These are phyloP conservation scores for Fusarium camptoceras DNA, from an alignment of 2,329 filamentous ascomycete species.

Conservation along the genomic window DNA sequence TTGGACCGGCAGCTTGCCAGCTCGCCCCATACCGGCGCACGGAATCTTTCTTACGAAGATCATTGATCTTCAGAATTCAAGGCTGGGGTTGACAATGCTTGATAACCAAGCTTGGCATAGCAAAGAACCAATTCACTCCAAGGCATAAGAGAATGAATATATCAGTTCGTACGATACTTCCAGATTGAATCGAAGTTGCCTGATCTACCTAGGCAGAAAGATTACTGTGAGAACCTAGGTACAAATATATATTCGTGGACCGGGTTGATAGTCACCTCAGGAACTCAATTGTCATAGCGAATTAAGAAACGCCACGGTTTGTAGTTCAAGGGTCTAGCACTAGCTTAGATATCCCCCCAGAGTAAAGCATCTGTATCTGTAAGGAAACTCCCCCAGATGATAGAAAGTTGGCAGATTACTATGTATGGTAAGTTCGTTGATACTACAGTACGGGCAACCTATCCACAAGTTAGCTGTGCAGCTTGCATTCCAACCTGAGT, in stretches of 20 bases:
- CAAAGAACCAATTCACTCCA: neutral
- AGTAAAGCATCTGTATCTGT: neutral
- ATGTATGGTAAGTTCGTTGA: neutral
- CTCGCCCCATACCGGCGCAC: neutral
- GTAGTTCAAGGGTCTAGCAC: neutral
- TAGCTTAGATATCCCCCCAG: neutral
- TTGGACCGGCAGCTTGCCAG: neutral
- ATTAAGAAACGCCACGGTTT: neutral
- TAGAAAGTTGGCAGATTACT: neutral
- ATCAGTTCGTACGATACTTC: neutral
- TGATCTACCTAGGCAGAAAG: neutral
- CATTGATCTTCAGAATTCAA: neutral
- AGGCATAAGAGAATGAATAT: neutral
- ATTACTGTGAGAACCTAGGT: neutral
- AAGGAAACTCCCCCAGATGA: neutral
- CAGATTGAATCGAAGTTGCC: neutral
- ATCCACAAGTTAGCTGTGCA: slow-evolving; percentile 2
- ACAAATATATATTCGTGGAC: neutral
- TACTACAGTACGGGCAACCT: neutral
- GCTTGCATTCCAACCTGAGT: slow-evolving; percentile 5
- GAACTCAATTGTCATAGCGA: neutral
- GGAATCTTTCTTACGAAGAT: neutral
- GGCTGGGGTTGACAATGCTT: neutral
- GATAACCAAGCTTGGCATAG: neutral
- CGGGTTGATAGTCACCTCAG: slow-evolving; percentile 1